phyloP scores from a whole-genome alignment of 306 rosid species.

The Fagus crenata region DNA sequence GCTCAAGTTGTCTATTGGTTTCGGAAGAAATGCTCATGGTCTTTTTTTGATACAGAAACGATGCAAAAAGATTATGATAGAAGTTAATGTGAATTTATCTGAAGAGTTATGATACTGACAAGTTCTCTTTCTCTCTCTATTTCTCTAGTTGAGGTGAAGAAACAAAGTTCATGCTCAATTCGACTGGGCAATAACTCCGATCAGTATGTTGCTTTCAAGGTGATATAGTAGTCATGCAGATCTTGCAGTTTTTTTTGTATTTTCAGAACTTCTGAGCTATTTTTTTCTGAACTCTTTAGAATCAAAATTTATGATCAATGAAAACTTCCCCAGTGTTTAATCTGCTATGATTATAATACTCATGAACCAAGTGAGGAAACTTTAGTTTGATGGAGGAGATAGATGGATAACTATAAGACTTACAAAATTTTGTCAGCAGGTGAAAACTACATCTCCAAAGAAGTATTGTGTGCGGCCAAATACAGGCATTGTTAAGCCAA shows the following conservation, averaged over 20 bases:
- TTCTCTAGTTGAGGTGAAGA: constrained; percentile 72
- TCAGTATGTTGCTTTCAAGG: constrained; percentile 87
- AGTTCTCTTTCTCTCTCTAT: constrained; percentile 20
- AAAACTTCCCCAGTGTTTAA: constrained; percentile 1
- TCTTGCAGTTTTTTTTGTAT: neutral
- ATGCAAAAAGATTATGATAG: too few relatives aligned
- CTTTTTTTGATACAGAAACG: too few relatives aligned
- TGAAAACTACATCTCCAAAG: constrained; percentile 90
- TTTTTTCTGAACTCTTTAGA: neutral
- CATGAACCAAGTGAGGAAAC: neutral
- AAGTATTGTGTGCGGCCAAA: constrained; percentile 93
- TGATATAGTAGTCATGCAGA: constrained; percentile 18
- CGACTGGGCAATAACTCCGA: constrained; percentile 60
- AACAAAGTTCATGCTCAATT: constrained; percentile 72
- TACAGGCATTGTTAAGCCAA: constrained; percentile 74
- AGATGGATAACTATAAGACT: neutral
- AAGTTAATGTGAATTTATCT: neutral
- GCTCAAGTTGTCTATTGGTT: neutral
- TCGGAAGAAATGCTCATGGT: too few relatives aligned
- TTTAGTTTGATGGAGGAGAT: constrained; percentile 1
- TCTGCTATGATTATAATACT: neutral
- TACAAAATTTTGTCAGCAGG: constrained; percentile 45
- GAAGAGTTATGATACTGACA: constrained; percentile 5
- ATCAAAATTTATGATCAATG: neutral
- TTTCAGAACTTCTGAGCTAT: neutral